Evolutionary conservation across 2,329 filamentous ascomycete genomes (phyloP).

Genomic region (Trichoderma semiorbis): DNA sequence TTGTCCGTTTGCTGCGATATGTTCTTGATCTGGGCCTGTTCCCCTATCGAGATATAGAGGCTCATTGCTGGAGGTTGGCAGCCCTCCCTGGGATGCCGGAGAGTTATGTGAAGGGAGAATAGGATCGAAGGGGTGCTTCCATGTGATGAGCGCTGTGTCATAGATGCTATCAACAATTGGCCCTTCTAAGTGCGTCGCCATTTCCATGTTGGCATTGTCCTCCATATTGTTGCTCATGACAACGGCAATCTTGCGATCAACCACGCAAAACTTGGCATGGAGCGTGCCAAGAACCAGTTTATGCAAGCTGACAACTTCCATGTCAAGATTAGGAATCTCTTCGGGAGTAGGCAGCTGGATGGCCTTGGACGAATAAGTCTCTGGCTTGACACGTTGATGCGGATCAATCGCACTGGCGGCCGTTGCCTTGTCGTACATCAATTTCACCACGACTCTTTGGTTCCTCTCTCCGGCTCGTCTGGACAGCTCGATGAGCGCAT

Average conservation of each 20-base stretch:
- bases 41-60: neutral
- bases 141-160: constrained; percentile 69
- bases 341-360: constrained; percentile 59
- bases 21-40: neutral
- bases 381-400: constrained; percentile 57
- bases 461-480: constrained; percentile 57
- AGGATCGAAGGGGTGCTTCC: constrained; percentile 55
- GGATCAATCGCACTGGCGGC: constrained; percentile 62
- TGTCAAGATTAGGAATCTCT: constrained; percentile 67
- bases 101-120: constrained; percentile 15
- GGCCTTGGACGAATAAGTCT: constrained; percentile 54
- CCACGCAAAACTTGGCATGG: constrained; percentile 73
- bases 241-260: constrained; percentile 67
- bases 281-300: constrained; percentile 68
- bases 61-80: neutral
- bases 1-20: neutral
- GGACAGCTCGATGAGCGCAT: constrained; percentile 67
- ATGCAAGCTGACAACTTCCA: constrained; percentile 73
- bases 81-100: neutral
- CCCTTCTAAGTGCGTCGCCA: constrained; percentile 74
- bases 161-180: constrained; percentile 74
- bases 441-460: constrained; percentile 61
- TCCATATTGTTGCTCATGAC: constrained; percentile 77
- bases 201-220: constrained; percentile 77
- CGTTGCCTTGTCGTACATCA: constrained; percentile 72